Percentiles rank a stretch among this genome's conserved stretches.
Evolutionary conservation across 2,329 filamentous ascomycete genomes (phyloP).

Genomic region (Penicillium sp.): DNA sequence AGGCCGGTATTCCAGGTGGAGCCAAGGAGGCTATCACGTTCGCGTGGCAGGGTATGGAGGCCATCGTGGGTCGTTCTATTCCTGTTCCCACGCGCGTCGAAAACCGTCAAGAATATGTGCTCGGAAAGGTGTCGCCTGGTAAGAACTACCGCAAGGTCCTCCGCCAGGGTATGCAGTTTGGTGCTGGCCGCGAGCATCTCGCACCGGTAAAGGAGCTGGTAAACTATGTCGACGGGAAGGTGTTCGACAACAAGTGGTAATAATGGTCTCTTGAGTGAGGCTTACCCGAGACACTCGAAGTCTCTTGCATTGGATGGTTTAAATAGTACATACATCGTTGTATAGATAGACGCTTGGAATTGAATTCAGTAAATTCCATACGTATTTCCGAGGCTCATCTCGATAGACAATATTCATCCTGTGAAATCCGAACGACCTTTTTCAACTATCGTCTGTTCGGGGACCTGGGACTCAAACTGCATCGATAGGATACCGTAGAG

Average conservation of each 20-base stretch:
- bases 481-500: no score
- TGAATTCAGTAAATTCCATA: background rate
- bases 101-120: slow-evolving; percentile 51
- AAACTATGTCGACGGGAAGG: slow-evolving; percentile 50
- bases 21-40: slow-evolving; percentile 62
- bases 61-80: slow-evolving; percentile 55
- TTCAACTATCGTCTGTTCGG: no score
- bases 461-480: no score
- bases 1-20: slow-evolving; percentile 55
- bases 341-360: background rate
- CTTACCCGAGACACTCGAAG: background rate
- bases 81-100: slow-evolving; percentile 56
- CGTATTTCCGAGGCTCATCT: no score
- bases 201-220: slow-evolving; percentile 52
- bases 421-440: no score
- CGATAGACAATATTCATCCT: no score
- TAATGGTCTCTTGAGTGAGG: background rate
- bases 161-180: slow-evolving; percentile 54
- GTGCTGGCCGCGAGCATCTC: slow-evolving; percentile 44
- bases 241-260: slow-evolving; percentile 50
- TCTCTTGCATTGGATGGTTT: background rate
- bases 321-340: background rate
- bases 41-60: slow-evolving; percentile 62
- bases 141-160: slow-evolving; percentile 56
- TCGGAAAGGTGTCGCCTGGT: slow-evolving; percentile 57